Evolutionary conservation across 2,329 filamentous ascomycete species (phyloP), one percentile per base, ranked within the genome.

Genomic region (Fusarium falciforme): DNA sequence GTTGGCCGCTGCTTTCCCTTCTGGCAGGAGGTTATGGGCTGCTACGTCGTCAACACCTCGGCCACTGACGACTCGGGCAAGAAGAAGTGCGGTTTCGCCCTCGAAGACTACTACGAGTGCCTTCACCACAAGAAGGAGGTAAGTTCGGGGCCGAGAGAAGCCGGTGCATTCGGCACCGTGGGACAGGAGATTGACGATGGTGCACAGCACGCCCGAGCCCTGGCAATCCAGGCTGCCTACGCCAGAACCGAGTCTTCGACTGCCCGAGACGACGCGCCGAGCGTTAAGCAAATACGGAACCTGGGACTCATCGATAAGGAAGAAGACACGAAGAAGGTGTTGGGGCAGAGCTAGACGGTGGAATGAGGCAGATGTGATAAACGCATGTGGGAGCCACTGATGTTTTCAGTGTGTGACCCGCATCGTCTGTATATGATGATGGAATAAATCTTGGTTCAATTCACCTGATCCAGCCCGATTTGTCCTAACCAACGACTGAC

Each of bases 41-140:
- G 96, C 91, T 99, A 99, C 84, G 95, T 98, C 71, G 92, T 98
- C 82, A 98, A 98, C 87, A 94, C 94, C 65, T 90, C 89, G 75
- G 87, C 93, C 75, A 93, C 96, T 65, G 93, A 95, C 80, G 88
- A 91, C 77, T 90, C 91, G 17, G 94, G 94, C 77, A 96, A 95
- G 87, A 93, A 92, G 84, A 97, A 97, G 86, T 99, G 97, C 83
- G 86, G 89, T 20, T 92, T 93, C 17, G 90, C 91, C 6, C 88
- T 98, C 76, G 96, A 99, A 83, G 96, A 99, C 83, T 99, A 99
- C 88, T 97, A 98, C 83, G 96, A 99, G 87, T 99, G 97, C 85
- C 87, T 99, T 82, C 96, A 99, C 84, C 96, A 99, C 89, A 95
- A 93, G 89, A 99, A 99, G 88, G 96, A 99, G 94, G 96, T 98